A percentile compares a stretch with the other conserved stretches of the same genome.
Evolutionary conservation across 805 yeast genomes (phyloP).

Genomic region (Dipodascus geniculatus): DNA sequence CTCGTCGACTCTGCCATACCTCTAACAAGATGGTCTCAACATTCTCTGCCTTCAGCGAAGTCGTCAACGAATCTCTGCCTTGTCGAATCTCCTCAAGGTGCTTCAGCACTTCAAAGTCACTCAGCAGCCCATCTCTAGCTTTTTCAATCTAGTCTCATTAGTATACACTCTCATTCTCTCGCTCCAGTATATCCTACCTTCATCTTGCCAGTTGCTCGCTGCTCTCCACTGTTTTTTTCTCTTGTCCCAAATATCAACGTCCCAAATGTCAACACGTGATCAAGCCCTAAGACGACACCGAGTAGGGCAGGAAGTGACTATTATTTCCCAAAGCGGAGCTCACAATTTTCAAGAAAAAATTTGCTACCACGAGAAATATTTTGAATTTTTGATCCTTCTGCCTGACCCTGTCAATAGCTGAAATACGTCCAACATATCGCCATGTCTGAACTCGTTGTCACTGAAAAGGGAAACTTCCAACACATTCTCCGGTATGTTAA

Average conservation of each 20-base stretch:
- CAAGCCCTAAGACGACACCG: background rate
- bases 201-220: too few species aligned
- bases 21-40: conserved; percentile 18
- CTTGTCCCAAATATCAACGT: too few species aligned
- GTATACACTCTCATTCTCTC: background rate
- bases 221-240: too few species aligned
- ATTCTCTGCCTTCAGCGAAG: conserved; percentile 11
- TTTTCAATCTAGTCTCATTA: conserved; percentile 31
- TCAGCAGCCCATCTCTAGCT: conserved; percentile 44
- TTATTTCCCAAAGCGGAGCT: background rate
- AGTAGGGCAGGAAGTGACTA: background rate
- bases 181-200: background rate
- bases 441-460: conserved; percentile 88
- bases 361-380: background rate
- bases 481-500: conserved; percentile 96
- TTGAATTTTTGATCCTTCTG: background rate
- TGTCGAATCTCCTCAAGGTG: conserved; percentile 38
- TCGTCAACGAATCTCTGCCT: conserved; percentile 3
- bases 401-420: conserved; percentile 2
- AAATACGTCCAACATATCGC: conserved; percentile 24
- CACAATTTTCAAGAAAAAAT: background rate
- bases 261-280: background rate
- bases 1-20: too few species aligned
- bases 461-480: conserved; percentile 99
- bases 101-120: conserved; percentile 52